Percentiles rank a stretch among this genome's conserved stretches.
Evolutionary conservation across 345 rosid species (phyloP).

Genomic region (Rhodamnia argentea): DNA sequence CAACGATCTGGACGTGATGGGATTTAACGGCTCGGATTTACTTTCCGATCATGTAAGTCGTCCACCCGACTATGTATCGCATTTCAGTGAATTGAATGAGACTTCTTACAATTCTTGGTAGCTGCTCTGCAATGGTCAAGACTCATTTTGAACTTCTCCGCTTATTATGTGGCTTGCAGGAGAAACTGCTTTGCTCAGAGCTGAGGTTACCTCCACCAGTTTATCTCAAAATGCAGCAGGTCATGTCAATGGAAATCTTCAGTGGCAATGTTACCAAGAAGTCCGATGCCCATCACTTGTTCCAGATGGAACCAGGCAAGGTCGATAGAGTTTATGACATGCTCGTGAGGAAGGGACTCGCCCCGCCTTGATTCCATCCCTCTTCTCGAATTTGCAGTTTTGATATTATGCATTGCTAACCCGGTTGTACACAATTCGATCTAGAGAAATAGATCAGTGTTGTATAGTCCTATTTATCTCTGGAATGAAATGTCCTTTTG

Average conservation of each 20-base stretch:
- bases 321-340: constrained; percentile 81
- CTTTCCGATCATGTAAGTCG: constrained; percentile 77
- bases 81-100: background rate
- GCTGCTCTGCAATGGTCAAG: background rate
- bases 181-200: constrained; percentile 77
- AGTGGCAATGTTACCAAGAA: constrained; percentile 64
- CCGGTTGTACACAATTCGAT: background rate
- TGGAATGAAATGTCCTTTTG: background rate
- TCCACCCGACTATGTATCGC: background rate
- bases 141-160: background rate
- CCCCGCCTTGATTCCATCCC: constrained; percentile 16
- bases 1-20: constrained; percentile 47
- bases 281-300: constrained; percentile 64
- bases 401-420: background rate
- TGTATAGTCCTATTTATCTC: background rate
- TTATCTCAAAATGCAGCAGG: constrained; percentile 82
- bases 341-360: constrained; percentile 91
- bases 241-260: constrained; percentile 66
- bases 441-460: background rate
- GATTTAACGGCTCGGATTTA: constrained; percentile 49
- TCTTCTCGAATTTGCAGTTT: background rate
- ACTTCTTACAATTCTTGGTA: background rate
- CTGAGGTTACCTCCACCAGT: constrained; percentile 60
- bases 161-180: constrained; percentile 37
- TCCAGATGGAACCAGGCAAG: constrained; percentile 74